phyloP scores from a whole-genome alignment of 192 early-diverging fungal genomes.

The Mortierella antarctica region DNA sequence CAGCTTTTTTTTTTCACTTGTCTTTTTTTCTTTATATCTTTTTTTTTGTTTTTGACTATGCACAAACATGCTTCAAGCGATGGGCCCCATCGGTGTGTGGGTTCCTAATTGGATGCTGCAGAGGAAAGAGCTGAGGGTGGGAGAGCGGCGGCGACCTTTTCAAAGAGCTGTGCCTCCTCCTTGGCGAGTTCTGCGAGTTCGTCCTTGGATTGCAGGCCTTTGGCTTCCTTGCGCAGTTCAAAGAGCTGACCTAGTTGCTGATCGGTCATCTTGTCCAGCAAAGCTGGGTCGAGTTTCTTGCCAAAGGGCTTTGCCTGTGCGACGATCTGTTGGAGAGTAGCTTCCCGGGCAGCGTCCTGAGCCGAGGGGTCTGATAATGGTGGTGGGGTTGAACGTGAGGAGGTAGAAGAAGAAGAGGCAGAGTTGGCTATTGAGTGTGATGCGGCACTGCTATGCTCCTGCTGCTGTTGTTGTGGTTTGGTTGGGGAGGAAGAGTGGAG shows the following conservation, averaged over 20 bases:
- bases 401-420: neutral
- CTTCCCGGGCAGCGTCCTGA: neutral
- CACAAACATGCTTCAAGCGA: conserved; percentile 1
- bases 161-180: conserved; percentile 37
- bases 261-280: conserved; percentile 65
- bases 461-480: conserved; percentile 8
- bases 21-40: neutral
- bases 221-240: conserved; percentile 62
- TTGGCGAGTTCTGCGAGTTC: conserved; percentile 37
- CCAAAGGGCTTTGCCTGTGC: conserved; percentile 37
- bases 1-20: too few species aligned
- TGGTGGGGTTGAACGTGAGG: conserved; percentile 26
- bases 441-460: conserved; percentile 1
- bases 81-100: neutral
- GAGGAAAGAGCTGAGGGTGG: conserved; percentile 13
- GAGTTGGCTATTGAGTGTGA: neutral
- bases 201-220: conserved; percentile 26
- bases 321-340: conserved; percentile 32
- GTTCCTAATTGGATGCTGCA: conserved; percentile 1
- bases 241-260: conserved; percentile 69
- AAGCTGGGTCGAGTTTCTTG: conserved; percentile 50
- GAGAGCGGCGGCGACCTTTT: conserved; percentile 29
- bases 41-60: neutral
- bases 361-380: conserved; percentile 5
- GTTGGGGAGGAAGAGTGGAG: conserved; percentile 15